Conservation (phyloP, 2,329 filamentous ascomycete genomes). For the Didymella sp. region DNA sequence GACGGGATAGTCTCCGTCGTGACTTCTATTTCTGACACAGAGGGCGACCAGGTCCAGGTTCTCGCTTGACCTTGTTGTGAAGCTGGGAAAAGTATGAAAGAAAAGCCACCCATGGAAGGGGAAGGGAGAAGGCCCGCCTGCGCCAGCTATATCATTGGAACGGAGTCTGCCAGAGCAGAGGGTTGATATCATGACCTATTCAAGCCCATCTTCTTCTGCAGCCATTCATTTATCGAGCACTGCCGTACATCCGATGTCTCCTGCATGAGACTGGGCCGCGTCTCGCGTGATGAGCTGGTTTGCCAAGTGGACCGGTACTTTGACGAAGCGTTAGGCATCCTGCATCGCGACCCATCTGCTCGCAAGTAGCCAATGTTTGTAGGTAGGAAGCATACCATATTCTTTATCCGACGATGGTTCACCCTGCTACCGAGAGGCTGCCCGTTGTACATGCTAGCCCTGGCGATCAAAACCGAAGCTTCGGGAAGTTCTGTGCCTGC, state of each 20-base stretch:
- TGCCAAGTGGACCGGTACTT: not conserved
- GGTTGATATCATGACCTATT: not conserved
- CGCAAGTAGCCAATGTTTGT: not conserved
- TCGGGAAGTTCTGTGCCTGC: not conserved
- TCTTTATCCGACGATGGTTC: not conserved
- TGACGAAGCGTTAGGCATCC: not conserved
- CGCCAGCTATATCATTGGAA: not conserved
- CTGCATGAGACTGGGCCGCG: not conserved
- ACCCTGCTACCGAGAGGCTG: not conserved
- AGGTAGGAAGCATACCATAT: not conserved
- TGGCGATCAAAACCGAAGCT: not conserved
- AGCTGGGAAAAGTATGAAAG: not conserved
- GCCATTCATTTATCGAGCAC: not conserved
- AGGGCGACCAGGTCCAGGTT: not conserved
- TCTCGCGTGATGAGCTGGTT: not conserved
- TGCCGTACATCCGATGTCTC: not conserved
- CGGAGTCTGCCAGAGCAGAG: not conserved
- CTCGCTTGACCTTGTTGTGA: not conserved
- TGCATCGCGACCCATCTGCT: not conserved
- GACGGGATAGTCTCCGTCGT: not conserved
- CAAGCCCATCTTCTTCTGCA: not conserved
- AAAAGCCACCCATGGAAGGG: not conserved
- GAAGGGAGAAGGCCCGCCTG: not conserved
- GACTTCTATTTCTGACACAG: slow-evolving; percentile 7
- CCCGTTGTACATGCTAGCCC: not conserved